These are phyloP conservation scores for Calocera viscosa DNA, from an alignment of 768 basidiomycete species.

Conservation along the genomic window DNA sequence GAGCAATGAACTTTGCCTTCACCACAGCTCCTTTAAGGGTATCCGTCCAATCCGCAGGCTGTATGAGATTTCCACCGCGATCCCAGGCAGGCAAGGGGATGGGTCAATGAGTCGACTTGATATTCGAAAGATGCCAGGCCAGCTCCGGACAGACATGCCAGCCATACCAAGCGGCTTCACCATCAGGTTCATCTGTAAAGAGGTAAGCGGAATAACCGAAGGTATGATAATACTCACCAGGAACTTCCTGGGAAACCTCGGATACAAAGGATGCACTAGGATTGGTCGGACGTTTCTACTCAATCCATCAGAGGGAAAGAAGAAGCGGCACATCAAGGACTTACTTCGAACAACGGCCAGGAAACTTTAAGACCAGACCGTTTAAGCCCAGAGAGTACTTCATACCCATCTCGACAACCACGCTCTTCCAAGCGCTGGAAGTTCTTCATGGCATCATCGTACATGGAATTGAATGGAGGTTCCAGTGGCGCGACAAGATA, in stretches of 20 bases:
- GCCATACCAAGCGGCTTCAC: neutral
- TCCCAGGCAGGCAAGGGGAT: neutral
- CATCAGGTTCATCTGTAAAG: neutral
- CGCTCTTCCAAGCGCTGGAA: neutral
- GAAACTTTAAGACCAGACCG: neutral
- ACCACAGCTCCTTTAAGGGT: neutral
- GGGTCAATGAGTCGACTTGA: neutral
- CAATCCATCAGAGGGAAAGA: neutral
- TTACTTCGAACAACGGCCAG: neutral
- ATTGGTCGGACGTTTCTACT: neutral
- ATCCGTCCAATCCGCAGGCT: neutral
- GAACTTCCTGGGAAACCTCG: neutral
- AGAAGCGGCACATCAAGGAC: neutral
- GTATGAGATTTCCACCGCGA: neutral
- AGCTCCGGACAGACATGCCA: neutral
- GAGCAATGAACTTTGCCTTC: neutral
- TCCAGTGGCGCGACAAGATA: neutral
- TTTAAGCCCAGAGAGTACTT: neutral
- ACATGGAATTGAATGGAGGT: neutral
- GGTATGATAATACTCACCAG: neutral
- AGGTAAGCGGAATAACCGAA: neutral
- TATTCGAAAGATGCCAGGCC: neutral
- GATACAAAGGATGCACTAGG: neutral
- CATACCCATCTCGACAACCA: neutral
- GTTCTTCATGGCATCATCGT: neutral